phyloP scores from a whole-genome alignment of 495 filamentous ascomycete species.

The Aspergillus haitiensis region DNA sequence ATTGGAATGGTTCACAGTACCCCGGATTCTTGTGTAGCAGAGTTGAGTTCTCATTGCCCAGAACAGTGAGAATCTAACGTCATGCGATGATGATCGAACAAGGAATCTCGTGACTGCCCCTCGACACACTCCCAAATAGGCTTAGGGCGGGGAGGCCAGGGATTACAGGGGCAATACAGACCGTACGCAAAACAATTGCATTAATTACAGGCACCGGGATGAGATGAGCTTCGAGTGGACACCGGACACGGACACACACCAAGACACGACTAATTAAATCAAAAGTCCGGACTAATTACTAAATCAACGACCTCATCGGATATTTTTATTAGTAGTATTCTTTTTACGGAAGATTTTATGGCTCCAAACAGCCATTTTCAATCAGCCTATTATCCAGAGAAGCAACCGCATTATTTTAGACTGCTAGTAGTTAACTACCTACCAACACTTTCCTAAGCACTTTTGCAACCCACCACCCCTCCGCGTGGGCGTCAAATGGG shows the following conservation, averaged over 20 bases:
- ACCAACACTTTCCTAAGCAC: background rate
- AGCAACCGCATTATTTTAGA: too few relatives aligned
- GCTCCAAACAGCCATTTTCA: too few relatives aligned
- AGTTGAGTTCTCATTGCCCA: background rate
- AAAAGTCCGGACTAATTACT: too few relatives aligned
- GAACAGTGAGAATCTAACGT: constrained; percentile 19
- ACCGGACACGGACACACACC: too few relatives aligned
- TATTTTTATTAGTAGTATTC: too few relatives aligned
- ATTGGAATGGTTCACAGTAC: background rate
- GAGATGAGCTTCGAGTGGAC: too few relatives aligned
- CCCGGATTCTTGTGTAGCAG: background rate
- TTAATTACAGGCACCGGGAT: too few relatives aligned
- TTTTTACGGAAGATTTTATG: too few relatives aligned
- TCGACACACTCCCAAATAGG: constrained; percentile 26
- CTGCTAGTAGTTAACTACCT: background rate
- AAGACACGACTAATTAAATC: too few relatives aligned
- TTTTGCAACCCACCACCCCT: background rate
- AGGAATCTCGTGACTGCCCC: constrained; percentile 32
- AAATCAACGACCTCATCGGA: too few relatives aligned
- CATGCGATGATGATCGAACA: constrained; percentile 20
- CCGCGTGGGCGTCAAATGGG: constrained; percentile 20
- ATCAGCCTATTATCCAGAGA: too few relatives aligned
- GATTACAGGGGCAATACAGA: background rate
- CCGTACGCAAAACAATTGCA: too few relatives aligned
- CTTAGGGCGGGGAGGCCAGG: constrained; percentile 35